phyloP scores from a whole-genome alignment of 1,139 yeast genomes.

The Kurtzmaniella quercitrusa region DNA sequence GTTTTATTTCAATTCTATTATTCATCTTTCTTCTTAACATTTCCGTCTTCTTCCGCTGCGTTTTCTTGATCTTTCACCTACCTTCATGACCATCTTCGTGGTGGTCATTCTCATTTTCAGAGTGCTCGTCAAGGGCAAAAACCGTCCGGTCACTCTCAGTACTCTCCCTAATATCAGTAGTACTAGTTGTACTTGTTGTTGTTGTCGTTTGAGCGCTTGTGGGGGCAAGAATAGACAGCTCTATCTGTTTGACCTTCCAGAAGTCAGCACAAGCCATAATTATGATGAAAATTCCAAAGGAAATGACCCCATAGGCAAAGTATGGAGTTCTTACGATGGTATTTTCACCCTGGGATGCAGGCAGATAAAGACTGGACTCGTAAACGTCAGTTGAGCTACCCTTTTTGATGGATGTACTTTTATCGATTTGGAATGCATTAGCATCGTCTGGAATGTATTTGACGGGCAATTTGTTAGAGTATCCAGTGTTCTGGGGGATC shows the following conservation, averaged over 20 bases:
- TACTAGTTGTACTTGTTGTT: conserved; percentile 7
- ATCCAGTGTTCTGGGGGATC: conserved; percentile 57
- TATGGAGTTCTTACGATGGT: conserved; percentile 30
- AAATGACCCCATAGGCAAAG: conserved; percentile 55
- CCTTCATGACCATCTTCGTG: not conserved
- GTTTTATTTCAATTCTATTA: not conserved
- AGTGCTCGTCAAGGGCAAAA: not conserved
- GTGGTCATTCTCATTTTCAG: not conserved
- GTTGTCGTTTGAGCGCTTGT: conserved; percentile 11
- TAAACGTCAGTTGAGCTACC: conserved; percentile 47
- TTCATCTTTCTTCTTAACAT: not conserved
- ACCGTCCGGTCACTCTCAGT: not conserved
- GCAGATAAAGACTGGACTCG: conserved; percentile 29
- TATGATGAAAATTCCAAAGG: conserved; percentile 64
- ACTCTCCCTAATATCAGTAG: conserved; percentile 1
- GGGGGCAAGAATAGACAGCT: conserved; percentile 55
- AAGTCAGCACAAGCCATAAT: conserved; percentile 69
- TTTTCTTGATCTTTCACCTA: not conserved
- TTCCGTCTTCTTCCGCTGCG: not conserved
- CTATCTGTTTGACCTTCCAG: conserved; percentile 73
- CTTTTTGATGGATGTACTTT: conserved; percentile 23
- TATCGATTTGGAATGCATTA: conserved; percentile 47
- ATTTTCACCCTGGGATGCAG: conserved; percentile 12
- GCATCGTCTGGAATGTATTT: conserved; percentile 54
- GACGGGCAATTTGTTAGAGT: conserved; percentile 31